phyloP scores from a whole-genome alignment of 257 asterid genomes.

The Nicotiana tabacum region DNA sequence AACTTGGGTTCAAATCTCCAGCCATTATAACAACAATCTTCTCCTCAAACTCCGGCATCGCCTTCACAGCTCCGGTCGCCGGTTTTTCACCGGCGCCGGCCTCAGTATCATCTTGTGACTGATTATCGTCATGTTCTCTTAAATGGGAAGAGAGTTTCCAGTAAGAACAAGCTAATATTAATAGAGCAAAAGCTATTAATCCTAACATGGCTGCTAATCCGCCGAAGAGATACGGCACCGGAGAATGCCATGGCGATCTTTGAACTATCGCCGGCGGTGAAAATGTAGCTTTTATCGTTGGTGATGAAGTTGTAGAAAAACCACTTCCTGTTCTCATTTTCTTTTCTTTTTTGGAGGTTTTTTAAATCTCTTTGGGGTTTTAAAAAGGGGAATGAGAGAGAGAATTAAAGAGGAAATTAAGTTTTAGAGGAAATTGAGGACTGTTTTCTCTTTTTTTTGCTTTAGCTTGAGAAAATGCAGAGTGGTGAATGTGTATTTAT shows the following conservation, averaged over 20 bases:
- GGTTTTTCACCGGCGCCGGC: conserved; percentile 32
- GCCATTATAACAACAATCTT: conserved; percentile 85
- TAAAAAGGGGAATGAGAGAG: background rate
- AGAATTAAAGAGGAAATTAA: background rate
- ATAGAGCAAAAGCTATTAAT: conserved; percentile 76
- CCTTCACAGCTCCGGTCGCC: conserved; percentile 15
- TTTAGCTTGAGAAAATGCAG: background rate
- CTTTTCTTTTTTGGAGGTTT: background rate
- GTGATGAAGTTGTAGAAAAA: background rate
- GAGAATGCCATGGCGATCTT: conserved; percentile 85
- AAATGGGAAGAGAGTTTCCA: conserved; percentile 65
- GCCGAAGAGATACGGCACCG: conserved; percentile 87
- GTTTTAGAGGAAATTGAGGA: background rate
- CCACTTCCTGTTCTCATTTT: background rate
- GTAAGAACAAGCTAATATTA: conserved; percentile 77
- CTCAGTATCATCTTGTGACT: conserved; percentile 45
- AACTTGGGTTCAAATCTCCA: conserved; percentile 78
- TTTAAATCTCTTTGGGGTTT: background rate
- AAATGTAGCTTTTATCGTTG: background rate
- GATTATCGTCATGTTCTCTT: conserved; percentile 23
- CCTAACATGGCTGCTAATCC: conserved; percentile 90
- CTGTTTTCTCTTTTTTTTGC: background rate
- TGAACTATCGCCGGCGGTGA: conserved; percentile 17
- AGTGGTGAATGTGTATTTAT: background rate
- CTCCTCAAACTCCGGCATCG: conserved; percentile 50